These are phyloP conservation scores for Straminergon stramineum DNA, from an alignment of 225 moss, liverwort and hornwort species.

Conservation along the genomic window DNA sequence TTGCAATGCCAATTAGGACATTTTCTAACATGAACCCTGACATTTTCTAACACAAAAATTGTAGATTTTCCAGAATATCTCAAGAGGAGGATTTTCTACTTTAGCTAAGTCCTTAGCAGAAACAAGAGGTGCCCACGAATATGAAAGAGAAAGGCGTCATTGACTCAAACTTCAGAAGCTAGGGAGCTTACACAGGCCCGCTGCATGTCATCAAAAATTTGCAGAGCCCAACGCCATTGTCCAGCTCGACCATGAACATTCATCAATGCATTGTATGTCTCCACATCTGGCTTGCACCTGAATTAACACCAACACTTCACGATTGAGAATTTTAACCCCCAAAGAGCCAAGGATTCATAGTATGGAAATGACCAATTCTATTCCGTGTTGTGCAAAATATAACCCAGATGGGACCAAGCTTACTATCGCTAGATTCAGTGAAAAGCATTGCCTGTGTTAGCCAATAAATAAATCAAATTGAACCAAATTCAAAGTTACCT, in stretches of 20 bases:
- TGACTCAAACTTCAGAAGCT: not conserved
- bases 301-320: not conserved
- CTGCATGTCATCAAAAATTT: slow-evolving; percentile 77
- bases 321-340: not conserved
- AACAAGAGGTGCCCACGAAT: not conserved
- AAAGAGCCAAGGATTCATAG: not conserved
- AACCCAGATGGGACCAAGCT: not conserved
- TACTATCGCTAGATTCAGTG: not conserved
- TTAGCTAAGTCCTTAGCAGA: not conserved
- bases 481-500: slow-evolving; percentile 14
- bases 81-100: not conserved
- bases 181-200: slow-evolving; percentile 54
- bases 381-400: not conserved
- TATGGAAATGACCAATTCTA: not conserved
- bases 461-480: not conserved
- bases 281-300: slow-evolving; percentile 95
- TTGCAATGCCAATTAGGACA: not conserved
- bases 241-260: slow-evolving; percentile 94
- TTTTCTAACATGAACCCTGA: not conserved
- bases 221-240: slow-evolving; percentile 78
- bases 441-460: not conserved
- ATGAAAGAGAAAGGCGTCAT: not conserved
- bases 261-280: slow-evolving; percentile 92
- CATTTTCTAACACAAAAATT: not conserved
- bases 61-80: not conserved